A percentile compares a stretch with the other conserved stretches of the same genome.
These are phyloP conservation scores for Salvia hispanica DNA, from an alignment of 257 asterid genomes.

Conservation along the genomic window DNA sequence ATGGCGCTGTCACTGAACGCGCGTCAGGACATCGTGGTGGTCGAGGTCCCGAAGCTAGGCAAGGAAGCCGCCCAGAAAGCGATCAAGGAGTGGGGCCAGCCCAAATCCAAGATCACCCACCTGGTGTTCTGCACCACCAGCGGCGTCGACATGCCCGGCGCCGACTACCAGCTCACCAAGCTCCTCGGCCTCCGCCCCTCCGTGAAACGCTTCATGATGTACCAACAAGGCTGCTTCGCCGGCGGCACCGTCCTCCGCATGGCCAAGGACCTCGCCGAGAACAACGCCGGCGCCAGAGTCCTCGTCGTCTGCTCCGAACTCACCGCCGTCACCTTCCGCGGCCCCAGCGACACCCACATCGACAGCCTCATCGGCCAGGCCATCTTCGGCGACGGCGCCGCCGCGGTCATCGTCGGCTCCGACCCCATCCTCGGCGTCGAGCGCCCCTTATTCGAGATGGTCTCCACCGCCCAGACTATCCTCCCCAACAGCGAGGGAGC, in stretches of 20 bases:
- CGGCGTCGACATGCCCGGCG: conserved; percentile 94
- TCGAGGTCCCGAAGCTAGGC: conserved; percentile 78
- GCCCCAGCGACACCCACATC: conserved; percentile 52
- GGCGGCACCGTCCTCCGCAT: conserved; percentile 74
- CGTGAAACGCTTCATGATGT: conserved; percentile 76
- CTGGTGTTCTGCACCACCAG: conserved; percentile 74
- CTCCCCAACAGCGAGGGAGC: conserved; percentile 3
- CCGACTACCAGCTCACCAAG: conserved; percentile 77
- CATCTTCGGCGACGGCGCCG: conserved; percentile 66
- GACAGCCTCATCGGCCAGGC: conserved; percentile 63
- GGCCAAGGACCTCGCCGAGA: conserved; percentile 82
- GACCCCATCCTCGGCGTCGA: conserved; percentile 50
- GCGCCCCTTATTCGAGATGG: conserved; percentile 55
- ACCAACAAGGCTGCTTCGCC: conserved; percentile 62
- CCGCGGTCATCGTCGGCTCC: conserved; percentile 53
- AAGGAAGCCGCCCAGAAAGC: conserved; percentile 87
- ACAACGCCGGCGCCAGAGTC: conserved; percentile 66
- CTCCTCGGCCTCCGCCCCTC: conserved; percentile 76
- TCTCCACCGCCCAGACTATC: conserved; percentile 38
- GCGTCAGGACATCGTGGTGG: conserved; percentile 71
- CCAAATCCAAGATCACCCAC: conserved; percentile 78
- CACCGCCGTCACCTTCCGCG: conserved; percentile 60
- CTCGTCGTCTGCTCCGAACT: conserved; percentile 70
- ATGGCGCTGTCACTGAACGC: conserved; percentile 74
- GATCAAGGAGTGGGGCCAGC: conserved; percentile 85